Percentiles rank a stretch among this genome's conserved stretches.
These are phyloP conservation scores for Hanseniaspora thailandica DNA, from an alignment of 805 yeast genomes.

Conservation along the genomic window DNA sequence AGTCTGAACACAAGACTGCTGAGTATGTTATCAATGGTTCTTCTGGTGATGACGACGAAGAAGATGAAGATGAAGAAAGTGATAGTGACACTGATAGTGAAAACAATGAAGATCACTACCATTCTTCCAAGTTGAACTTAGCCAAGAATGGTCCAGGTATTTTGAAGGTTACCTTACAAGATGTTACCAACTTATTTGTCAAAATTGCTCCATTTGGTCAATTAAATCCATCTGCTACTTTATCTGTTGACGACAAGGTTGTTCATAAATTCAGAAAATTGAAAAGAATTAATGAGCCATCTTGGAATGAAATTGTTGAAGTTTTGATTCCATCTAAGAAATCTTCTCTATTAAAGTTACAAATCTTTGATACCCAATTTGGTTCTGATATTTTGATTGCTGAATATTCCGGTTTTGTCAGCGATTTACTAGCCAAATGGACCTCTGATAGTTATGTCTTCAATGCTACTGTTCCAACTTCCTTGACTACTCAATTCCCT, in stretches of 20 bases:
- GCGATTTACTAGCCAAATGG: conserved; percentile 13
- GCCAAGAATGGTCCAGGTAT: conserved; percentile 65
- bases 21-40: conserved; percentile 30
- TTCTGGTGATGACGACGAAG: conserved; percentile 18
- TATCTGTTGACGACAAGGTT: conserved; percentile 46
- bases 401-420: conserved; percentile 27
- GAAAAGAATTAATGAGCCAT: conserved; percentile 59
- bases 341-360: conserved; percentile 41
- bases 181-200: conserved; percentile 47
- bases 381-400: conserved; percentile 40
- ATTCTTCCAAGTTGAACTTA: conserved; percentile 19
- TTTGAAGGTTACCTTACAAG: conserved; percentile 49
- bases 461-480: not conserved
- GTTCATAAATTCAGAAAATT: conserved; percentile 49
- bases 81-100: conserved; percentile 15
- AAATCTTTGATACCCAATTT: conserved; percentile 48
- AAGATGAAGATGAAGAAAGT: conserved; percentile 19
- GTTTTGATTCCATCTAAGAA: conserved; percentile 51
- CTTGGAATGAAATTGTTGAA: conserved; percentile 56
- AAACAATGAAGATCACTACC: not conserved
- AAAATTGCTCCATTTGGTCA: conserved; percentile 37
- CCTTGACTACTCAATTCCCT: conserved; percentile 2
- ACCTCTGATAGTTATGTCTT: conserved; percentile 1
- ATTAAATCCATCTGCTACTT: conserved; percentile 54
- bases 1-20: conserved; percentile 42